Percentiles rank a stretch among this genome's conserved stretches.
Evolutionary conservation across 306 rosid species (phyloP).

Genomic region (Ochetophila trinervis): DNA sequence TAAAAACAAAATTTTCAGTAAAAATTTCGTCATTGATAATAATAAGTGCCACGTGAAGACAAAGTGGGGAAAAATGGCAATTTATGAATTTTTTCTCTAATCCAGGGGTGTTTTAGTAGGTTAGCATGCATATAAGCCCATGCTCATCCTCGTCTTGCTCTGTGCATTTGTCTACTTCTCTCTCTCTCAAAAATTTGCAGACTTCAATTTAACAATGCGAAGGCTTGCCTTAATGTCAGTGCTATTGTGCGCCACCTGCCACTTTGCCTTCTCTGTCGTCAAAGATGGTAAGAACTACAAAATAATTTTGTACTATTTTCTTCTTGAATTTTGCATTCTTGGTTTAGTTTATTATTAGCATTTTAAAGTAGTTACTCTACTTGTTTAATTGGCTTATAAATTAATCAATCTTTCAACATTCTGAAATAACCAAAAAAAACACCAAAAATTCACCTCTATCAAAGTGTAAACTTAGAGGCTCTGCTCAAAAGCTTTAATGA

Average conservation of each 20-base stretch:
- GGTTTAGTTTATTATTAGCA: too few relatives aligned
- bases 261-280: slow-evolving; percentile 46
- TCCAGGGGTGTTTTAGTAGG: slow-evolving; percentile 30
- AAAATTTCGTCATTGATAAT: slow-evolving; percentile 17
- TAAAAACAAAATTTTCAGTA: not conserved
- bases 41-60: slow-evolving; percentile 11
- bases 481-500: too few relatives aligned
- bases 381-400: too few relatives aligned
- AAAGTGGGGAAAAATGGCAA: slow-evolving; percentile 39
- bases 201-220: slow-evolving; percentile 21
- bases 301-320: too few relatives aligned
- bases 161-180: not conserved
- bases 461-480: too few relatives aligned
- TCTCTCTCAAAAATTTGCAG: not conserved
- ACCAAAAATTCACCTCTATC: too few relatives aligned
- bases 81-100: slow-evolving; percentile 14
- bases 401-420: too few relatives aligned
- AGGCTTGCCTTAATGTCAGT: slow-evolving; percentile 37
- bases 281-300: slow-evolving; percentile 52
- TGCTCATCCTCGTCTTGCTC: slow-evolving; percentile 15
- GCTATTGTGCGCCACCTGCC: slow-evolving; percentile 54
- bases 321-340: too few relatives aligned
- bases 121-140: slow-evolving; percentile 64
- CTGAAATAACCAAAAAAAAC: too few relatives aligned
- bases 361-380: too few relatives aligned